phyloP scores from a whole-genome alignment of 768 basidiomycete species.

The Pleurotus tuoliensis region DNA sequence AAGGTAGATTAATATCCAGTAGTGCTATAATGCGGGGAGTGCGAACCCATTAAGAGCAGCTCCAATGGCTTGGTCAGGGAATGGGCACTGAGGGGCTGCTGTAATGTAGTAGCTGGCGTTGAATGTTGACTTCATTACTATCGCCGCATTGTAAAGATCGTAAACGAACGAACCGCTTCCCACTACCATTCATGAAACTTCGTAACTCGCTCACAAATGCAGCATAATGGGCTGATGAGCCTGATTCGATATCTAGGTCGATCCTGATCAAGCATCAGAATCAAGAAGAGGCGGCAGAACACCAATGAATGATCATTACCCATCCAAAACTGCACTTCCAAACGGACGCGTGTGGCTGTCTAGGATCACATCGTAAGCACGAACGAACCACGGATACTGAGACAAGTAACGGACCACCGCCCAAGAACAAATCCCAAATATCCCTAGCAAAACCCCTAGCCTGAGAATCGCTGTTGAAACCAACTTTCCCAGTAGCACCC shows the following conservation, averaged over 20 bases:
- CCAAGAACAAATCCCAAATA: slow-evolving; percentile 71
- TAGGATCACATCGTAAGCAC: slow-evolving; percentile 11
- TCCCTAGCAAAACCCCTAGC: slow-evolving; percentile 52
- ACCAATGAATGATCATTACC: slow-evolving; percentile 33
- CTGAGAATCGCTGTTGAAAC: slow-evolving; percentile 50
- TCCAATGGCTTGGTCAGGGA: slow-evolving; percentile 64
- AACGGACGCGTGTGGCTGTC: slow-evolving; percentile 54
- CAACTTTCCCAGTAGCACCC: slow-evolving; percentile 54
- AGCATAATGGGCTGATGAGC: slow-evolving; percentile 44
- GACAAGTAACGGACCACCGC: slow-evolving; percentile 22
- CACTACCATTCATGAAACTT: slow-evolving; percentile 40
- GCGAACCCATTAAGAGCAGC: slow-evolving; percentile 39
- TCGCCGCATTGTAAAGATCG: neutral
- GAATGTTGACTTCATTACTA: neutral
- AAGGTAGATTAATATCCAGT: neutral
- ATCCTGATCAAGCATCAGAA: slow-evolving; percentile 28
- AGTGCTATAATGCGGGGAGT: neutral
- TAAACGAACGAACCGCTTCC: slow-evolving; percentile 38
- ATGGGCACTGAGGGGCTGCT: slow-evolving; percentile 62
- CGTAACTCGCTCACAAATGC: slow-evolving; percentile 52
- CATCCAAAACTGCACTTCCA: slow-evolving; percentile 64
- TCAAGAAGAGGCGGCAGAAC: no score
- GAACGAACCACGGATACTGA: neutral
- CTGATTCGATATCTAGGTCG: slow-evolving; percentile 72
- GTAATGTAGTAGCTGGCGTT: slow-evolving; percentile 57